phyloP scores from a whole-genome alignment of 1,284 basidiomycete genomes.

The Fomitopsis schrenkii region DNA sequence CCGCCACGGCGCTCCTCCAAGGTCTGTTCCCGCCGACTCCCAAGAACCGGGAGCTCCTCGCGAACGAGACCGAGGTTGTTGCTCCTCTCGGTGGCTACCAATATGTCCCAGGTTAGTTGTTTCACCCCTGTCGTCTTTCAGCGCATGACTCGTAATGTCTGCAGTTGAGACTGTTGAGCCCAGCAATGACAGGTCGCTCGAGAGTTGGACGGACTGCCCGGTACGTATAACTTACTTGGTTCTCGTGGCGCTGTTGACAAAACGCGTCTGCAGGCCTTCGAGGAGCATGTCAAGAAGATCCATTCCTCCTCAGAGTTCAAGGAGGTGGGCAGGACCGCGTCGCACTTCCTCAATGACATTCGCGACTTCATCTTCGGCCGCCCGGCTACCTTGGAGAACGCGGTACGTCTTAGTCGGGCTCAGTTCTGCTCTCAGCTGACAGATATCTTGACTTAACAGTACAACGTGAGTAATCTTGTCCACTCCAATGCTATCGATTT shows the following conservation, averaged over 20 bases:
- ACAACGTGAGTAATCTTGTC: slow-evolving; percentile 48
- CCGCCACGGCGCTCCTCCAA: slow-evolving; percentile 72
- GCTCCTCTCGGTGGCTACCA: slow-evolving; percentile 84
- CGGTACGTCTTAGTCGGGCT: slow-evolving; percentile 37
- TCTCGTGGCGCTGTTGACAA: background rate
- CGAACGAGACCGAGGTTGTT: slow-evolving; percentile 70
- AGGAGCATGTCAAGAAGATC: slow-evolving; percentile 55
- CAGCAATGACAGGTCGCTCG: slow-evolving; percentile 76
- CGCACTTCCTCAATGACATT: slow-evolving; percentile 62
- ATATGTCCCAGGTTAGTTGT: slow-evolving; percentile 64
- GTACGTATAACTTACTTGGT: slow-evolving; percentile 33
- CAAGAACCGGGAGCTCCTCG: slow-evolving; percentile 66
- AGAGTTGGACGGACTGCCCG: slow-evolving; percentile 82
- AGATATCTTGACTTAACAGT: slow-evolving; percentile 32
- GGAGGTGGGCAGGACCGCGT: slow-evolving; percentile 47
- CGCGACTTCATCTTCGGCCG: slow-evolving; percentile 69
- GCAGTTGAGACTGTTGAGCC: slow-evolving; percentile 80
- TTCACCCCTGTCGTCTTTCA: slow-evolving; percentile 8
- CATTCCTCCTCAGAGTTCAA: slow-evolving; percentile 65
- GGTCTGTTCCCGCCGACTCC: slow-evolving; percentile 75
- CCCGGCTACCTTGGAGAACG: slow-evolving; percentile 64
- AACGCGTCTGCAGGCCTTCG: slow-evolving; percentile 43
- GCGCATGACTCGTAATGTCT: background rate
- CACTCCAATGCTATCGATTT: background rate
- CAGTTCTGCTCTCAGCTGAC: slow-evolving; percentile 1